Base-by-base conservation (phyloP, 2,329 filamentous ascomycete species). In the Fusarium graminum region DNA sequence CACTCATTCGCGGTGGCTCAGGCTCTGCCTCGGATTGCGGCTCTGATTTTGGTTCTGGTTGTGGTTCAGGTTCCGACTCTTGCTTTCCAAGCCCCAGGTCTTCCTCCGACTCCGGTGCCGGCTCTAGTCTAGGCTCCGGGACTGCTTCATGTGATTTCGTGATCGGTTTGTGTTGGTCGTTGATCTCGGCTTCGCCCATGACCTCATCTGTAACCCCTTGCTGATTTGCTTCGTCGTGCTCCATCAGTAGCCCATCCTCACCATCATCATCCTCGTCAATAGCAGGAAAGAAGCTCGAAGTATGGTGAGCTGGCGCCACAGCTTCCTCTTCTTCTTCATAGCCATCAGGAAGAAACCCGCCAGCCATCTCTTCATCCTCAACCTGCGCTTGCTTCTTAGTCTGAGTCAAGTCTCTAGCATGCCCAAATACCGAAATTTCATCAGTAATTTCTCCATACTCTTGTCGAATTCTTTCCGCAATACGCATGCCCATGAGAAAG, bases 401-500 rank as follows among this genome's bases (percentile, higher is more conserved):
- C 3, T 55, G 52, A 4, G 51, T 17, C 4, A 57, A 59, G 44
- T 65, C 59, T 30, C 63, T 73, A 43, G 81, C 83, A 28, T 86
- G 85, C 40, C 86, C 87, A 63, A 87, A 81, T 2, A 86, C 82
- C 16, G 87, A 84, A 5, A 82, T 78, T 26, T 79, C 78, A 11
- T 85, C 83, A 41, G 82, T 80, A 6, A 86, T 80, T 36, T 88
- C 84, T 2, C 91, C 92, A 75, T 96, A 96, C 62, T 97, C 92
- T 53, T 88, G 85, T 39, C 84, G 84, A 39, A 96, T 90, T 46
- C 93, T 85, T 75, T 95, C 86, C 19, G 92, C 84, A 57, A 98
- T 95, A 4, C 93, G 85, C 78, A 97, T 75, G 0, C 94, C 94
- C 83, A 94, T 92, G 14, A 97, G 78, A 70, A 97, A 92, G 77